A percentile compares a stretch with the other conserved stretches of the same genome.
These are phyloP conservation scores for Wickerhamomyces sp. DNA, from an alignment of 1,139 yeast genomes.

Conservation along the genomic window DNA sequence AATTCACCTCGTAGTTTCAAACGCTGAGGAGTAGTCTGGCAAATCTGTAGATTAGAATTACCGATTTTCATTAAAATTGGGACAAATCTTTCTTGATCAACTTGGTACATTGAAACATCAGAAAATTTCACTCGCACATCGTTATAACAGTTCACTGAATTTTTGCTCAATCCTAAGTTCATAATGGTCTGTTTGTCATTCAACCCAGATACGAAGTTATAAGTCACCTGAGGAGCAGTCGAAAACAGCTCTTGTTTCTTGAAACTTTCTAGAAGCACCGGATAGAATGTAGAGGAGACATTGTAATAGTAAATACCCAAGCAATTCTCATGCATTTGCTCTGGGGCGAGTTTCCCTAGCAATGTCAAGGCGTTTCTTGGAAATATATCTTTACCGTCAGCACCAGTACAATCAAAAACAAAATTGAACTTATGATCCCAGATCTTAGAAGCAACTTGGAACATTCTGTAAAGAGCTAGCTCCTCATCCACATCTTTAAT, in stretches of 20 bases:
- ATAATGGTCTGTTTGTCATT: slow-evolving; percentile 47
- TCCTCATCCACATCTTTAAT: slow-evolving; percentile 46
- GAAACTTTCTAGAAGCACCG: slow-evolving; percentile 29
- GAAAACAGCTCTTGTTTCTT: slow-evolving; percentile 19
- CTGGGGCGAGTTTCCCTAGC: slow-evolving; percentile 40
- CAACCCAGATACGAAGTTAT: slow-evolving; percentile 35
- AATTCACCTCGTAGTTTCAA: slow-evolving; percentile 31
- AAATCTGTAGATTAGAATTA: slow-evolving; percentile 58
- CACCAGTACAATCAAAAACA: slow-evolving; percentile 69
- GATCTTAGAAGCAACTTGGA: slow-evolving; percentile 66
- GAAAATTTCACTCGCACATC: slow-evolving; percentile 63
- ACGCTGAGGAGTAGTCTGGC: slow-evolving; percentile 35
- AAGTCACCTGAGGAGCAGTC: slow-evolving; percentile 19
- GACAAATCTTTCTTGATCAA: slow-evolving; percentile 33
- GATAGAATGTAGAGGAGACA: slow-evolving; percentile 43
- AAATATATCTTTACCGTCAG: slow-evolving; percentile 32
- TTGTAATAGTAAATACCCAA: slow-evolving; percentile 56
- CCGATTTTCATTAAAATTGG: slow-evolving; percentile 70
- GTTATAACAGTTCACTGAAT: slow-evolving; percentile 32
- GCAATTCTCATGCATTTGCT: slow-evolving; percentile 51
- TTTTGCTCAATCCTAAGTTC: slow-evolving; percentile 44
- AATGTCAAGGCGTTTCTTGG: slow-evolving; percentile 25
- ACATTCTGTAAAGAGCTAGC: slow-evolving; percentile 52
- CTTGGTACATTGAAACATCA: slow-evolving; percentile 52
- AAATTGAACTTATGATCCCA: slow-evolving; percentile 68